A percentile compares a stretch with the other conserved stretches of the same genome.
These are phyloP conservation scores for Phoma sp. DNA, from an alignment of 2,329 filamentous ascomycete genomes.

Conservation along the genomic window DNA sequence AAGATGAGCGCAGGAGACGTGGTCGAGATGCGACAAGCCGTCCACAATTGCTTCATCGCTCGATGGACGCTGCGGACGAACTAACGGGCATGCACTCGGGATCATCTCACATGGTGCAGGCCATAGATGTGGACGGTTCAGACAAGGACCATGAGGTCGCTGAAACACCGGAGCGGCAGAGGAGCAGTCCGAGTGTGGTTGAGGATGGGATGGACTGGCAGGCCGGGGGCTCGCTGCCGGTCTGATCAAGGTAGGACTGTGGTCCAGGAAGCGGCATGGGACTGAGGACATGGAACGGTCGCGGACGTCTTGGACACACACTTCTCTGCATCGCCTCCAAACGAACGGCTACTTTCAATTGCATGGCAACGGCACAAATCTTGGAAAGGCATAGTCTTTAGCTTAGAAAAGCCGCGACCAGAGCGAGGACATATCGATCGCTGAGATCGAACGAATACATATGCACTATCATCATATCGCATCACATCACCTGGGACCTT, in stretches of 20 bases:
- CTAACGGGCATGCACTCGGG: not conserved
- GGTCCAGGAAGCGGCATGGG: not conserved
- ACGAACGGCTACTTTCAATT: too few species aligned
- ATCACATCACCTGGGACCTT: too few species aligned
- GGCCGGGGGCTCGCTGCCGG: not conserved
- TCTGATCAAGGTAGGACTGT: not conserved
- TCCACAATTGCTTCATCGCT: not conserved
- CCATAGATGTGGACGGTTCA: not conserved
- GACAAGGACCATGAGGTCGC: not conserved
- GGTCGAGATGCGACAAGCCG: not conserved
- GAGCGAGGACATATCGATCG: too few species aligned
- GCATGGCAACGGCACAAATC: too few species aligned
- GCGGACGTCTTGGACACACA: too few species aligned
- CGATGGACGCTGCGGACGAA: not conserved
- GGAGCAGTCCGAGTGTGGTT: not conserved
- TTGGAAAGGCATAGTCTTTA: too few species aligned
- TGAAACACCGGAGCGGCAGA: not conserved
- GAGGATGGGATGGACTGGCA: not conserved
- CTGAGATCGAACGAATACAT: too few species aligned
- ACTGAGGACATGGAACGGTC: too few species aligned
- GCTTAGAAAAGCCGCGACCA: too few species aligned
- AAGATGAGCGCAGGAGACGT: not conserved
- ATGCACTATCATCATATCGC: too few species aligned
- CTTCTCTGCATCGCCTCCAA: too few species aligned
- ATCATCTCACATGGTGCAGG: not conserved